phyloP scores from a whole-genome alignment of 2,329 filamentous ascomycete genomes.

The Colletotrichum sp. region DNA sequence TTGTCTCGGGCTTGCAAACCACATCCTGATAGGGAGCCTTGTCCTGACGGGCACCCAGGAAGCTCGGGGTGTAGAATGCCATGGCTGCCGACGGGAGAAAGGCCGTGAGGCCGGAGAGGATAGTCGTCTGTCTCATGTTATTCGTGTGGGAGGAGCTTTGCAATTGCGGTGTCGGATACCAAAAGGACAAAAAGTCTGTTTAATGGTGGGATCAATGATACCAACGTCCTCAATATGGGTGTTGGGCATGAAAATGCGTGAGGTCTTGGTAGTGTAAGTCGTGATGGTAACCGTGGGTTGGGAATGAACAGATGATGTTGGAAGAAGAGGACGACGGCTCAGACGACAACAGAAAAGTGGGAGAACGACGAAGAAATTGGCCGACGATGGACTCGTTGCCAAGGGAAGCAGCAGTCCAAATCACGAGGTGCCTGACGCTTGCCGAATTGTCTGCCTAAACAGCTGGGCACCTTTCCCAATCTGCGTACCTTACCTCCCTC shows the following conservation, averaged over 20 bases:
- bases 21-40: constrained; percentile 10
- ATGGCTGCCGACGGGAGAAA: neutral
- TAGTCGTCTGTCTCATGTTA: constrained; percentile 12
- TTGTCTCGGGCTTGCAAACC: constrained; percentile 20
- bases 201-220: neutral
- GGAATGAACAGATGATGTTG: neutral
- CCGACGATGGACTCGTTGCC: neutral
- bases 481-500: neutral
- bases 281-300: neutral
- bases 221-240: neutral
- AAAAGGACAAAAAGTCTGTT: neutral
- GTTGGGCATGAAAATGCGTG: neutral
- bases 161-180: neutral
- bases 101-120: constrained; percentile 14
- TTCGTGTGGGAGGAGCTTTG: neutral
- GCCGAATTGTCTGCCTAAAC: neutral
- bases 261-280: constrained; percentile 2
- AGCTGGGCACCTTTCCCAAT: neutral
- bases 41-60: constrained; percentile 22
- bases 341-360: neutral
- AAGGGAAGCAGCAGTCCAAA: neutral
- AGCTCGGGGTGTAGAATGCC: neutral
- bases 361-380: neutral
- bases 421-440: neutral
- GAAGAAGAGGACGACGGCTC: neutral